These are phyloP conservation scores for Linum usitatissimum DNA, from an alignment of 345 rosid species.

Conservation along the genomic window DNA sequence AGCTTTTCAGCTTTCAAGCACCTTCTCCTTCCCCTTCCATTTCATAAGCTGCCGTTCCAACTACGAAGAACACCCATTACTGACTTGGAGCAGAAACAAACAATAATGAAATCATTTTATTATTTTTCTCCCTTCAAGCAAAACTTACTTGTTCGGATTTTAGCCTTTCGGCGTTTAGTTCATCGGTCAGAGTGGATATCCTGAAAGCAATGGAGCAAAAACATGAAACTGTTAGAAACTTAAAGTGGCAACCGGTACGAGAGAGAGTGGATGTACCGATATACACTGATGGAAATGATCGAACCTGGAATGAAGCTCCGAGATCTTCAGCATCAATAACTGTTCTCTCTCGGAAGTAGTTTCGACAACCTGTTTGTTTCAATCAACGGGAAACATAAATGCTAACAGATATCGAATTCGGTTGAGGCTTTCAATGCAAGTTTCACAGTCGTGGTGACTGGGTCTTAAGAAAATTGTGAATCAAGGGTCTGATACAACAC, in stretches of 20 bases:
- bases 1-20: slow-evolving; percentile 15
- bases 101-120: background rate
- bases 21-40: slow-evolving; percentile 30
- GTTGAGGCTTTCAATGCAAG: background rate
- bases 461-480: too few species aligned
- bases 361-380: slow-evolving; percentile 40
- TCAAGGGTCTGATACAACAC: too few species aligned
- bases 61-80: slow-evolving; percentile 23
- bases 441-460: too few species aligned
- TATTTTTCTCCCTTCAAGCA: background rate
- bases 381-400: too few species aligned
- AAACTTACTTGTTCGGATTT: slow-evolving; percentile 61
- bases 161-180: slow-evolving; percentile 57
- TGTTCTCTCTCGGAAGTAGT: slow-evolving; percentile 64
- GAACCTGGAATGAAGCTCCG: slow-evolving; percentile 71
- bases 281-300: slow-evolving; percentile 2
- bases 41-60: slow-evolving; percentile 47
- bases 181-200: slow-evolving; percentile 59
- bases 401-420: background rate
- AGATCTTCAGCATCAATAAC: slow-evolving; percentile 41
- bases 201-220: slow-evolving; percentile 28
- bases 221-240: slow-evolving; percentile 2
- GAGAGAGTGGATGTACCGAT: background rate
- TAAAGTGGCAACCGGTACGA: background rate
- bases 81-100: background rate